Percentiles rank a stretch among this genome's conserved stretches.
Evolutionary conservation across 1,284 basidiomycete species (phyloP).

Genomic region (Ceratobasidium sp.): DNA sequence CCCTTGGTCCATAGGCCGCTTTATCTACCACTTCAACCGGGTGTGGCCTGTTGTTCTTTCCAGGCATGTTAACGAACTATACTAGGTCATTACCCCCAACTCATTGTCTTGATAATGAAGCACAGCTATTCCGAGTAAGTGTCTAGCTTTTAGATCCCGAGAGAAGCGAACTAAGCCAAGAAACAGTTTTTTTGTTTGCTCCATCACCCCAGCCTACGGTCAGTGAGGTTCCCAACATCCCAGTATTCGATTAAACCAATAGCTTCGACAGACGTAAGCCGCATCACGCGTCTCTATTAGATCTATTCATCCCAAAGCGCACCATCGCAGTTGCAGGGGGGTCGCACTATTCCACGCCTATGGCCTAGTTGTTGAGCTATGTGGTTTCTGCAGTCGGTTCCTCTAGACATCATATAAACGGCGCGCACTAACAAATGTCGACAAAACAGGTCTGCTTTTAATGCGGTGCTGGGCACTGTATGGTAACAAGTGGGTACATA

Average conservation of each 20-base stretch:
- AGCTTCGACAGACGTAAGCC: neutral
- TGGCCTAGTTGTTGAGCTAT: neutral
- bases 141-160: too few relatives aligned
- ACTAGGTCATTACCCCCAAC: neutral
- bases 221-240: neutral
- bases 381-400: neutral
- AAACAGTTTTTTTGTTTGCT: conserved; percentile 3
- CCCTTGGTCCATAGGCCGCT: conserved; percentile 16
- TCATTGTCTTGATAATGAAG: neutral
- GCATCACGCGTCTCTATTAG: neutral
- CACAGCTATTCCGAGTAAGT: conserved; percentile 4
- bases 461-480: conserved; percentile 15
- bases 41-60: conserved; percentile 4
- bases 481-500: neutral
- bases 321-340: neutral
- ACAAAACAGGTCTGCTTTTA: neutral
- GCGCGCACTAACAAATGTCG: neutral
- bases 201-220: neutral
- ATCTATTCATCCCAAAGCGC: neutral
- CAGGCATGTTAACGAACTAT: neutral
- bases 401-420: too few relatives aligned
- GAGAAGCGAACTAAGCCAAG: neutral
- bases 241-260: neutral
- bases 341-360: neutral
- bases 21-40: conserved; percentile 19